Base-by-base conservation (phyloP, 2,329 filamentous ascomycete genomes). In the Diaporthe citri region DNA sequence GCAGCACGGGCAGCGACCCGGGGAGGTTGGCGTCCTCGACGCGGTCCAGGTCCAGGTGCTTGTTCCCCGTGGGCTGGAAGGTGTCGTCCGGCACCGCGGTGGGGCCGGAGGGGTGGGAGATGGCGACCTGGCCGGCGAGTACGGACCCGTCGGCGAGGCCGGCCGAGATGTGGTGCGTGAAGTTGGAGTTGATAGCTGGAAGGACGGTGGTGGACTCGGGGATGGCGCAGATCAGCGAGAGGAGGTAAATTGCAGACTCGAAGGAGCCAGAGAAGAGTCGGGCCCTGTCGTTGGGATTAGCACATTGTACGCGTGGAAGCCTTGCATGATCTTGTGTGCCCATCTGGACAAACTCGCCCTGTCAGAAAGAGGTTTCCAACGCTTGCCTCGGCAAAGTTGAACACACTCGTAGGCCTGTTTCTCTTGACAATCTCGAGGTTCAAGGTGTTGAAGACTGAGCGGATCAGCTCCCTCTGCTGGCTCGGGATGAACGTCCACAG, bases 141-240 rank as follows among this genome's bases (percentile, higher is more conserved):
- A 93, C 86, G 0, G 90, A 91, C 10, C 94, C 95, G 81, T 98
- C 91, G 25, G 87, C 86, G 0, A 98, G 88, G 0, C 94, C 93
- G 2, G 95, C 96, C 8, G 94, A 95, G 78, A 98, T 98, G 83
- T 98, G 96, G 80, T 97, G 94, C 0, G 95, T 95, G 86, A 98
- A 98, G 83, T 98, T 98, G 77, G 94, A 95, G 86, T 98, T 97
- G 79, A 98, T 94, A 5, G 94, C 95, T 0, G 96, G 97, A 22
- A 98, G 91, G 0, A 98, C 95, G 0, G 92, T 89, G 8, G 97
- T 91, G 70, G 92, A 88, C 15, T 91, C 89, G 0, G 95, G 93
- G 0, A 98, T 93, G n/a, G 91, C 91, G 80, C 96, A 97, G 77
- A 98, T 94, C 79, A 93, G 94, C 69, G 93, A 94, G 6, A 98